These are phyloP conservation scores for Teratosphaeria pseudoeucalypti DNA, from an alignment of 2,329 filamentous ascomycete genomes.

Conservation along the genomic window DNA sequence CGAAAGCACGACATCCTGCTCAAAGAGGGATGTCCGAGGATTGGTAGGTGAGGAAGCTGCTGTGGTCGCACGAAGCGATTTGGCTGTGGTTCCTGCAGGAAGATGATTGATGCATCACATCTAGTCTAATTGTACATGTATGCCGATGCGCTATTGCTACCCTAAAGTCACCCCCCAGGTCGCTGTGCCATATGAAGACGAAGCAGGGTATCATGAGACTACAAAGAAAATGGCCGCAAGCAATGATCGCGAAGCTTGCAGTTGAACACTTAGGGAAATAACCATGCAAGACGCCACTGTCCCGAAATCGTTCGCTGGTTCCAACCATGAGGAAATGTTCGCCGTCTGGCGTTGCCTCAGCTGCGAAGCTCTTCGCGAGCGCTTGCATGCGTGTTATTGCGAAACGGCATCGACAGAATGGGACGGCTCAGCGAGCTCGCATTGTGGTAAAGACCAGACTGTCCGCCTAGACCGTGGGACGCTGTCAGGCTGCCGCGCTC, in stretches of 20 bases:
- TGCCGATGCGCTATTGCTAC: background rate
- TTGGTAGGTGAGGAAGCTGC: background rate
- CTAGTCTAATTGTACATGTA: background rate
- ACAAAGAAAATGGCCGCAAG: background rate
- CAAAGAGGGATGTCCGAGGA: background rate
- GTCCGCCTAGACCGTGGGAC: background rate
- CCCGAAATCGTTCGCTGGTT: background rate
- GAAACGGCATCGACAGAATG: background rate
- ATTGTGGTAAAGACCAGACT: background rate
- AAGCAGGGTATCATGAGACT: background rate
- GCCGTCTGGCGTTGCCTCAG: background rate
- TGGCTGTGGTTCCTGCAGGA: background rate
- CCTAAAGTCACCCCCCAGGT: background rate
- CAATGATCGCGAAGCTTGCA: background rate
- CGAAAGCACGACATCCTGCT: background rate
- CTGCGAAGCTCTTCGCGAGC: background rate
- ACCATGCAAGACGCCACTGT: background rate
- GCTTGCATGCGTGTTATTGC: background rate
- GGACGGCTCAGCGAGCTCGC: background rate
- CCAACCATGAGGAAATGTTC: too few species aligned
- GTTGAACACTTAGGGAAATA: background rate
- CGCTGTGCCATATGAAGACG: background rate
- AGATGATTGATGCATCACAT: background rate
- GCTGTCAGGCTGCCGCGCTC: background rate
- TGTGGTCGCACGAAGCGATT: background rate